Conservation (phyloP, 805 yeast species). For the Tetrapisispora pingtungensis region DNA sequence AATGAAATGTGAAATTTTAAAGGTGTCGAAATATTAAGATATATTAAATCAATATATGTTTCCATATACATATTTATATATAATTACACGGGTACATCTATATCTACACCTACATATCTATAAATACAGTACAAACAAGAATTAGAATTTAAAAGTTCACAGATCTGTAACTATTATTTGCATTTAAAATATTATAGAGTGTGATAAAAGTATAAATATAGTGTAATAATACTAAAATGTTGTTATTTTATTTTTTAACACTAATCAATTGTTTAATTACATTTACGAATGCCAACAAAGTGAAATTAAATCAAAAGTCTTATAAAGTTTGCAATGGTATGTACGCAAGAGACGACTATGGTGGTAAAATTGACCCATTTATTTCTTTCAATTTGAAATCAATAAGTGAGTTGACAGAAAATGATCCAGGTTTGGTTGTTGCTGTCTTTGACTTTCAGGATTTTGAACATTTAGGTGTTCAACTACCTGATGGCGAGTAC, state of each 20-base stretch:
- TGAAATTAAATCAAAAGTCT: conserved; percentile 37
- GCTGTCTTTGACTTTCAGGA: conserved; percentile 82
- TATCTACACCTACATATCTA: too few relatives aligned
- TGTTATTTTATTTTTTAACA: neutral
- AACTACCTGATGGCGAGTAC: conserved; percentile 32
- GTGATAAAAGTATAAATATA: too few relatives aligned
- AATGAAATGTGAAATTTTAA: too few relatives aligned
- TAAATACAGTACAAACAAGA: too few relatives aligned
- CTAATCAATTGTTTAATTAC: conserved; percentile 1
- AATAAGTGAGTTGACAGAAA: conserved; percentile 22
- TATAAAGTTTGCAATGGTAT: conserved; percentile 81
- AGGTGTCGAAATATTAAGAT: too few relatives aligned
- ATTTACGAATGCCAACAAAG: conserved; percentile 31
- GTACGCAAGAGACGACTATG: conserved; percentile 80
- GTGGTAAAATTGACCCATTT: conserved; percentile 62
- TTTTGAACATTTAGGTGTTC: conserved; percentile 53
- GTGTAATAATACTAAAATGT: too few relatives aligned
- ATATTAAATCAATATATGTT: too few relatives aligned
- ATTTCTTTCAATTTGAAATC: conserved; percentile 39
- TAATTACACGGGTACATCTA: too few relatives aligned
- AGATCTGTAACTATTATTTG: too few relatives aligned
- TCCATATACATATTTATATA: too few relatives aligned
- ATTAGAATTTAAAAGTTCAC: too few relatives aligned
- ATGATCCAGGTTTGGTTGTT: conserved; percentile 44
- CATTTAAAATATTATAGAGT: too few relatives aligned